Evolutionary conservation across 1,284 basidiomycete species (phyloP).

Genomic region (Cutaneotrichosporon sp.): DNA sequence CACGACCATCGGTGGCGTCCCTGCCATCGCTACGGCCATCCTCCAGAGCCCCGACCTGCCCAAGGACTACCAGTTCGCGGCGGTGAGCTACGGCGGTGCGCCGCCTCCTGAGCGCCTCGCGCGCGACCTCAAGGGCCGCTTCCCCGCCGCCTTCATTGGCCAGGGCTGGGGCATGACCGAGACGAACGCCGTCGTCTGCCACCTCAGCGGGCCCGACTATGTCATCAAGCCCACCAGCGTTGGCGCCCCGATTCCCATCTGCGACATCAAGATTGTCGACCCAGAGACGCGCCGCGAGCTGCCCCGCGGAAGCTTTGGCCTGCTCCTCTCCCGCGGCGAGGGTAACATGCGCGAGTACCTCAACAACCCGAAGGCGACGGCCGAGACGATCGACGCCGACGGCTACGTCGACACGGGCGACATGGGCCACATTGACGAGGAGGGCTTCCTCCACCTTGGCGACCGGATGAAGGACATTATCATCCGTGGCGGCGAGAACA

Average conservation of each 20-base stretch:
- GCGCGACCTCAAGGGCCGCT: slow-evolving; percentile 34
- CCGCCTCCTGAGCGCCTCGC: slow-evolving; percentile 41
- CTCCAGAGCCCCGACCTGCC: slow-evolving; percentile 39
- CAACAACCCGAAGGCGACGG: slow-evolving; percentile 21
- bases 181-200: slow-evolving; percentile 45
- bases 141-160: slow-evolving; percentile 31
- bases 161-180: slow-evolving; percentile 51
- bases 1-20: slow-evolving; percentile 47
- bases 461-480: slow-evolving; percentile 47
- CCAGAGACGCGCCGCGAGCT: slow-evolving; percentile 31
- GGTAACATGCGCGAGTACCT: slow-evolving; percentile 45
- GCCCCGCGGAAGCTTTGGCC: slow-evolving; percentile 32
- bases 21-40: slow-evolving; percentile 41
- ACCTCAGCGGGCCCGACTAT: slow-evolving; percentile 44
- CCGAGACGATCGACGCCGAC: slow-evolving; percentile 22
- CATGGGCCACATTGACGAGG: slow-evolving; percentile 40
- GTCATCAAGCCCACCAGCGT: slow-evolving; percentile 19
- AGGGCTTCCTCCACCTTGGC: slow-evolving; percentile 43
- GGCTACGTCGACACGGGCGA: slow-evolving; percentile 50
- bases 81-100: slow-evolving; percentile 49
- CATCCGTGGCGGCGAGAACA: slow-evolving; percentile 50
- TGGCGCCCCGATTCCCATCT: slow-evolving; percentile 42
- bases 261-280: slow-evolving; percentile 42
- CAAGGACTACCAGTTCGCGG: slow-evolving; percentile 30
- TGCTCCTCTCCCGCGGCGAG: slow-evolving; percentile 40